Base-by-base conservation (phyloP, 2,329 filamentous ascomycete species). In the Ceratocystis cubensis region DNA sequence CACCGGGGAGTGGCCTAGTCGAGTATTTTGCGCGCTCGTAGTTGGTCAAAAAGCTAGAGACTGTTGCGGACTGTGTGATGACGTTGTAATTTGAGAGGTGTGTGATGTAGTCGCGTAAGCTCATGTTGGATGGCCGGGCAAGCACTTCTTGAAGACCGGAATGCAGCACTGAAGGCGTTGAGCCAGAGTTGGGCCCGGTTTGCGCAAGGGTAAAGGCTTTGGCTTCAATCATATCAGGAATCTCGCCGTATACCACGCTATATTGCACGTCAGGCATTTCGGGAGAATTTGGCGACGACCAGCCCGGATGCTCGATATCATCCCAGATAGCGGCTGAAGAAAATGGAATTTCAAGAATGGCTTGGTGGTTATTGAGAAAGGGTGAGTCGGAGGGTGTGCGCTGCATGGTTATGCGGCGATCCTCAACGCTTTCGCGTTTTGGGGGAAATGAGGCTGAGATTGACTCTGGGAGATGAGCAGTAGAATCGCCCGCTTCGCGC, bases 1-100 rank as follows among this genome's bases (percentile, higher is more conserved):
- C 72, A 70, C 92, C 87, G 2, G 84, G 82, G 3, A 96, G 78
- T 0, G 87, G 82, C 4, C 79, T 78, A 0, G 82, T 83, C 1
- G 89, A 92, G 76, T 96, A 99, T 50, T 93, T 86, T 2, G 91
- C 91, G 67, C 83, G 80, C 76, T 97, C 94, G 76, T 96, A 99
- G 22, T 84, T 78, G 0, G 81, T 75, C 22, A 96, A 76, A 73
- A 97, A 99, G 69, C 74, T 84, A 25, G 66, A 33, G n/a, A 68
- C 53, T 22, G 41, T 41, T 17, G 61, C 61, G 0, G 65, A 48
- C 13, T 53, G 50, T 2, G 65, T 41, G n/a, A 87, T 71, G 4
- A 96, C 82, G 2, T 84, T 84, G 28, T 96, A 76, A 2, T 79
- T 79, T 4, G 83, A 81, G 4, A 97, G 83, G 69, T 89, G 86